Base-by-base conservation (phyloP, 768 basidiomycete species). In the Phylloporus scabripes region DNA sequence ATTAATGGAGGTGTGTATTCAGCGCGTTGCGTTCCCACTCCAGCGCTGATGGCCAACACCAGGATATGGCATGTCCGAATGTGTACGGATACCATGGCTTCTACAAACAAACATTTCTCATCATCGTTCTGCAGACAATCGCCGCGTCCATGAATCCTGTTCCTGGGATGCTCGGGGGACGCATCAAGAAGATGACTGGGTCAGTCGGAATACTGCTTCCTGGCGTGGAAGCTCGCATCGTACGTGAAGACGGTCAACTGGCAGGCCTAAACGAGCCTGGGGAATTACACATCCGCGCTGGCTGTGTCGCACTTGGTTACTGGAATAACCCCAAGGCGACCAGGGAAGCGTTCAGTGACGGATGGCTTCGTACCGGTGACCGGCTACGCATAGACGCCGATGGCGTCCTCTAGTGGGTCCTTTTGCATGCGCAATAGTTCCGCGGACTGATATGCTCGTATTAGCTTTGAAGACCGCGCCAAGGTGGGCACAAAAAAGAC, bases 331-430 rank as follows among this genome's bases (percentile, higher is more conserved):
- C 79, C 43, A 10, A 29, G 28, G 28, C 28, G 28, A 29, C 28
- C 28, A 29, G 28, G 7, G 28, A 29, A 29, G 11, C 86, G 1
- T 91, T 90, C 59, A 55, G 48, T 11, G 72, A 78, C 39, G 85
- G 87, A 17, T 92, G 89, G 89, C 56, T 92, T 21, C 72, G 70
- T 46, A 90, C 86, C 0, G 89, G 89, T 3, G 88, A 92, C 62
- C 70, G 74, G 46, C 84, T 89, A 60, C 67, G 74, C 33, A 77
- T 80, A 5, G 78, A 85, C 53, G 71, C 72, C 52, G 70, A 81
- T 5, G 81, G 80, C 0, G 74, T 78, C 49, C 80, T 88, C 59
- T 90, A 77, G 85, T 87, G 51, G 36, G 80, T 29, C 28, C 70
- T 20, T 38, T 42, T 11, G 14, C 42, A 36, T 23, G 29, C 4